Evolutionary conservation across 148 eudicot genomes (phyloP).

Genomic region (Rhododendron mucronatum): DNA sequence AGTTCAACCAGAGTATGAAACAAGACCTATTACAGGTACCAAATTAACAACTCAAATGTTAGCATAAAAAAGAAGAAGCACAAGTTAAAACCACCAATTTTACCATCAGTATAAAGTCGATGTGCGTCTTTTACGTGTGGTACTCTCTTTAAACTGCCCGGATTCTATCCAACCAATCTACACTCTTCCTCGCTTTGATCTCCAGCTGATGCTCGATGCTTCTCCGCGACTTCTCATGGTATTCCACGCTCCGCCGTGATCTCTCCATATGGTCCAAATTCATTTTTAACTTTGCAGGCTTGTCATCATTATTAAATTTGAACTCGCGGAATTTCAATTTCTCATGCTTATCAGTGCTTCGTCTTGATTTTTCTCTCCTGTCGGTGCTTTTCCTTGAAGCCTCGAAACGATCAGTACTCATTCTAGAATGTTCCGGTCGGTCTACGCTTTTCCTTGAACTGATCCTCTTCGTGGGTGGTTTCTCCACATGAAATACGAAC

Average conservation of each 20-base stretch:
- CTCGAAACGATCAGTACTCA: slow-evolving; percentile 55
- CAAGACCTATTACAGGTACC: not conserved
- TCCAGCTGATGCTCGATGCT: slow-evolving; percentile 77
- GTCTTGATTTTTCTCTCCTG: slow-evolving; percentile 59
- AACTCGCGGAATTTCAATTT: slow-evolving; percentile 41
- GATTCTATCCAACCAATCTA: slow-evolving; percentile 88
- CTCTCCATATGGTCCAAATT: slow-evolving; percentile 77
- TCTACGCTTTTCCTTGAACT: slow-evolving; percentile 63
- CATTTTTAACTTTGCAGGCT: slow-evolving; percentile 54
- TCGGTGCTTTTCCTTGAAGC: slow-evolving; percentile 62
- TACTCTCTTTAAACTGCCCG: slow-evolving; percentile 23
- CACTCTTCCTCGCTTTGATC: slow-evolving; percentile 62
- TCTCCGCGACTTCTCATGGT: slow-evolving; percentile 55
- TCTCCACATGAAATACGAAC: slow-evolving; percentile 62
- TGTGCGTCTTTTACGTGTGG: not conserved
- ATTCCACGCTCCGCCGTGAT: slow-evolving; percentile 89
- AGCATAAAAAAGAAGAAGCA: not conserved
- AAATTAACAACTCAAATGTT: slow-evolving; percentile 9
- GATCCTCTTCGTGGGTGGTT: slow-evolving; percentile 65
- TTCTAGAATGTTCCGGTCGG: slow-evolving; percentile 53
- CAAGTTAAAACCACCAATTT: not conserved
- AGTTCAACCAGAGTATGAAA: not conserved
- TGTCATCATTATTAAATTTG: slow-evolving; percentile 57
- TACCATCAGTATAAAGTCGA: not conserved
- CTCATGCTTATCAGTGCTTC: slow-evolving; percentile 47